A percentile compares a stretch with the other conserved stretches of the same genome.
Evolutionary conservation across 768 basidiomycete genomes (phyloP).

Genomic region (Sutorius australiensis): DNA sequence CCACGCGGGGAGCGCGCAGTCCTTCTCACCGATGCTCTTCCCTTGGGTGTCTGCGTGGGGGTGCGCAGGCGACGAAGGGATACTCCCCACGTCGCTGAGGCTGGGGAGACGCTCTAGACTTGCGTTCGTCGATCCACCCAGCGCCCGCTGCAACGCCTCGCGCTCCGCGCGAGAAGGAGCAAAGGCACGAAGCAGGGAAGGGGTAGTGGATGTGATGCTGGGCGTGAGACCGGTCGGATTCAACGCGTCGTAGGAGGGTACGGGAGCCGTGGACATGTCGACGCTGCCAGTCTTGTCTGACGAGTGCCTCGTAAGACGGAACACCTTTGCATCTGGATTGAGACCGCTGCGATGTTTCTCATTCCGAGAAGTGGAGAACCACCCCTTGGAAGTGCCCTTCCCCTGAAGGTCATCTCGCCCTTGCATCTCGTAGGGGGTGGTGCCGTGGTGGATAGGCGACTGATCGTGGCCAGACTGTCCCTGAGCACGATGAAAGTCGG

Average conservation of each 20-base stretch:
- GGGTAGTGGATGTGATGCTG: slow-evolving; percentile 39
- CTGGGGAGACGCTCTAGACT: slow-evolving; percentile 77
- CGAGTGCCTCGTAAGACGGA: slow-evolving; percentile 46
- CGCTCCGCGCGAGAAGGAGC: slow-evolving; percentile 87
- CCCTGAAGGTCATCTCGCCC: slow-evolving; percentile 15
- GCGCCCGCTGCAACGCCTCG: slow-evolving; percentile 74
- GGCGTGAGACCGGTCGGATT: slow-evolving; percentile 56
- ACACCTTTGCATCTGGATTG: slow-evolving; percentile 85
- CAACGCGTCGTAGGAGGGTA: slow-evolving; percentile 47
- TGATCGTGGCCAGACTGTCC: slow-evolving; percentile 14
- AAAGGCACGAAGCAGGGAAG: slow-evolving; percentile 69
- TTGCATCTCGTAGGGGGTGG: slow-evolving; percentile 34
- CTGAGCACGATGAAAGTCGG: slow-evolving; percentile 38
- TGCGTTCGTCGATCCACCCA: slow-evolving; percentile 69
- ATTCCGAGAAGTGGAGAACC: slow-evolving; percentile 43
- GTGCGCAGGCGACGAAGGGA: slow-evolving; percentile 64
- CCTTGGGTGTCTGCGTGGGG: slow-evolving; percentile 37
- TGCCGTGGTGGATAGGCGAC: slow-evolving; percentile 27
- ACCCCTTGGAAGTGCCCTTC: slow-evolving; percentile 39
- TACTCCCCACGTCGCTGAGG: slow-evolving; percentile 70
- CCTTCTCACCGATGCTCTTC: slow-evolving; percentile 22
- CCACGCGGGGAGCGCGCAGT: slow-evolving; percentile 56
- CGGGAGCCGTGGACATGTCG: slow-evolving; percentile 10
- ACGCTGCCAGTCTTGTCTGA: slow-evolving; percentile 9
- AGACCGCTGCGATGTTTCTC: slow-evolving; percentile 62